These are phyloP conservation scores for Eragrostis tef DNA, from an alignment of 202 grass and related monocot genomes.

Conservation along the genomic window DNA sequence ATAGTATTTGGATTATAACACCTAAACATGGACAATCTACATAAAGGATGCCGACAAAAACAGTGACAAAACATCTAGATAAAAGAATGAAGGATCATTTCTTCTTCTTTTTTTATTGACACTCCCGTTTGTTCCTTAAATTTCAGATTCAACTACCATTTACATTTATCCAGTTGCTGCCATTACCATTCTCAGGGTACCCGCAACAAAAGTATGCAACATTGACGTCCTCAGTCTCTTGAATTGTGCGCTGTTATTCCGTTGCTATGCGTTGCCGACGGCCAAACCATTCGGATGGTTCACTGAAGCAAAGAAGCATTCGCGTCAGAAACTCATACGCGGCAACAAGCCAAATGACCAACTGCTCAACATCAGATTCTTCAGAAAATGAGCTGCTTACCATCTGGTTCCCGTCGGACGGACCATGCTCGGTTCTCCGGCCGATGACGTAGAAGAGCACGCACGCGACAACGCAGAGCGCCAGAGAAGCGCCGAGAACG, in stretches of 20 bases:
- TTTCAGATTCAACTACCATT: too few species aligned
- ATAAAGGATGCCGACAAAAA: not conserved
- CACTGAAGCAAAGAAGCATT: not conserved
- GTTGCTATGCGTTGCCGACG: not conserved
- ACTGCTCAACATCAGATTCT: not conserved
- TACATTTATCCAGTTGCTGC: too few species aligned
- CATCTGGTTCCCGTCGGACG: not conserved
- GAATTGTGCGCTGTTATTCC: too few species aligned
- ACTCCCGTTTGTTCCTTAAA: too few species aligned
- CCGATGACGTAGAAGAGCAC: slow-evolving; percentile 46
- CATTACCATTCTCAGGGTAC: too few species aligned
- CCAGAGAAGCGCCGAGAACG: slow-evolving; percentile 46
- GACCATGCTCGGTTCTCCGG: not conserved
- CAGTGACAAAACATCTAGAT: not conserved
- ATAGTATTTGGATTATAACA: not conserved
- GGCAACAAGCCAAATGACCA: not conserved
- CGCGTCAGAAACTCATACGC: not conserved
- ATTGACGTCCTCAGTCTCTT: not conserved
- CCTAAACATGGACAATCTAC: not conserved
- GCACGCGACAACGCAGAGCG: slow-evolving; percentile 1
- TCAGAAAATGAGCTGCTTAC: not conserved
- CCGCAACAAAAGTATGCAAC: too few species aligned
- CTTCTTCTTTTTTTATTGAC: too few species aligned
- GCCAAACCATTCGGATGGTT: not conserved
- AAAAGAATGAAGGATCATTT: not conserved